These are phyloP conservation scores for Ganoderma meredithae DNA, from an alignment of 1,284 basidiomycete species.

Conservation along the genomic window DNA sequence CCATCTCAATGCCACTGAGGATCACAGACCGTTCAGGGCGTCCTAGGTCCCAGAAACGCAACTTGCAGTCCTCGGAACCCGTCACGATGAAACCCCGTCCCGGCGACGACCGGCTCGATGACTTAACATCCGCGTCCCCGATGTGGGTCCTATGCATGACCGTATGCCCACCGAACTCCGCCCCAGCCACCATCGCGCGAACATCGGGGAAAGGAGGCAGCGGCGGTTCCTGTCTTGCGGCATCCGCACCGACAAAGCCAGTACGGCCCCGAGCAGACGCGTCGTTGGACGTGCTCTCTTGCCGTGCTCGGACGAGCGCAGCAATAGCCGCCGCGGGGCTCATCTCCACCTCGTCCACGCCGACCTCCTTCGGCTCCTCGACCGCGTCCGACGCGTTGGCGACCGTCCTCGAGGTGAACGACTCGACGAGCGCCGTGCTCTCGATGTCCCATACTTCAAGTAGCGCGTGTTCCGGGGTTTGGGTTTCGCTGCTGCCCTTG, in stretches of 20 bases:
- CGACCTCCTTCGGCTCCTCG: constrained; percentile 58
- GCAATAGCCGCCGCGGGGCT: constrained; percentile 75
- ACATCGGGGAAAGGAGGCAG: constrained; percentile 63
- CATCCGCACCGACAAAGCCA: constrained; percentile 28
- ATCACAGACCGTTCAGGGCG: constrained; percentile 76
- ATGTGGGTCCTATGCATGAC: constrained; percentile 62
- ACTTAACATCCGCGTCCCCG: constrained; percentile 52
- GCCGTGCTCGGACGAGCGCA: constrained; percentile 55
- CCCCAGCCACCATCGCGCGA: constrained; percentile 68
- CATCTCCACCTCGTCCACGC: constrained; percentile 61
- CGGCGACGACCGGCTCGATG: constrained; percentile 43
- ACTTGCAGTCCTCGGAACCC: constrained; percentile 83
- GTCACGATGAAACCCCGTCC: constrained; percentile 78
- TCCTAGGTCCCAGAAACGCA: constrained; percentile 86
- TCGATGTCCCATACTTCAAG: constrained; percentile 88
- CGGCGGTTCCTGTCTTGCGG: constrained; percentile 44
- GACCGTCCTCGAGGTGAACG: constrained; percentile 59
- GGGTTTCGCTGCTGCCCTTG: constrained; percentile 7
- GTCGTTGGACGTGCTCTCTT: constrained; percentile 42
- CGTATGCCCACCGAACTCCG: constrained; percentile 76
- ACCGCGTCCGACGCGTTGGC: constrained; percentile 51
- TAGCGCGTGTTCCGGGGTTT: constrained; percentile 52
- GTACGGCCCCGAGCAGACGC: constrained; percentile 27
- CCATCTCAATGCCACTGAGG: constrained; percentile 74
- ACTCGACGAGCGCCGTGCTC: constrained; percentile 70